Percentiles rank a stretch among this genome's conserved stretches.
phyloP scores from a whole-genome alignment of 139 green algal species.

The Astrephomene gubernaculifera region DNA sequence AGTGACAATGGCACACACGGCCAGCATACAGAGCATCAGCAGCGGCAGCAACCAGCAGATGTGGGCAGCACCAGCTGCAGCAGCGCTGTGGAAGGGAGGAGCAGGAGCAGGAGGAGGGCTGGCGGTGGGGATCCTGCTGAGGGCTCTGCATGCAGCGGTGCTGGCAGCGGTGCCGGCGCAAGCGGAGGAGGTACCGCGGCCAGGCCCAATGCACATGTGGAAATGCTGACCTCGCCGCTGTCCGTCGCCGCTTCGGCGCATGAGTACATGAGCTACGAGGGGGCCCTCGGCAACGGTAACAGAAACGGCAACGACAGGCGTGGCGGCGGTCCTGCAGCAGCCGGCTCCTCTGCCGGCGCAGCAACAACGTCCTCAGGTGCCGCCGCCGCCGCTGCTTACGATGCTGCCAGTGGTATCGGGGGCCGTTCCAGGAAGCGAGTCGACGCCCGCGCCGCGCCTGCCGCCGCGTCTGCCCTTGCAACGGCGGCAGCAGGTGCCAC shows the following conservation, averaged over 20 bases:
- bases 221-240: constrained; percentile 1
- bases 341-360: not conserved
- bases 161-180: not conserved
- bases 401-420: not conserved
- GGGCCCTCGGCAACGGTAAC: no score
- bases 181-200: not conserved
- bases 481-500: not conserved
- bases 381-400: not conserved
- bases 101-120: not conserved
- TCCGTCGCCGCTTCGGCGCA: not conserved
- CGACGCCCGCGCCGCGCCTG: not conserved
- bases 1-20: no score
- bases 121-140: not conserved
- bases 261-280: no score
- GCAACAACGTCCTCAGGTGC: not conserved
- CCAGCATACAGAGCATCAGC: no score
- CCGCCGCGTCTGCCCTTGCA: no score
- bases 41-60: not conserved
- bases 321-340: no score
- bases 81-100: not conserved
- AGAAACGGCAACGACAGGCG: no score
- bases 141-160: no score
- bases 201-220: not conserved
- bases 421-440: not conserved
- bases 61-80: not conserved